A percentile compares a stretch with the other conserved stretches of the same genome.
Evolutionary conservation across 108 stramenopile genomes (phyloP).

Genomic region (Nannochloropsis salina): DNA sequence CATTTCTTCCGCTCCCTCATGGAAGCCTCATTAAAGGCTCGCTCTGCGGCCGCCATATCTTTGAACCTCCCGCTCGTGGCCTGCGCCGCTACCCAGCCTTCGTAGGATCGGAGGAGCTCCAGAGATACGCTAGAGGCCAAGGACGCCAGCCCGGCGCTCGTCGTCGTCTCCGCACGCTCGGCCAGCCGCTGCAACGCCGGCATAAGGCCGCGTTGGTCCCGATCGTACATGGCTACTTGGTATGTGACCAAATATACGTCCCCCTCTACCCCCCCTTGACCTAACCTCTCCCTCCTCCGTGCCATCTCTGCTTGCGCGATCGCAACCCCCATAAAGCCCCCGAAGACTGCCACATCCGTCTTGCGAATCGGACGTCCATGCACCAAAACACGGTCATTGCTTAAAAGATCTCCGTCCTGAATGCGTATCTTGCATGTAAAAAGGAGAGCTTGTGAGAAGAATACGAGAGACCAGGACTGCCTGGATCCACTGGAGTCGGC

Average conservation of each 20-base stretch:
- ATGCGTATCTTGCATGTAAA: not conserved
- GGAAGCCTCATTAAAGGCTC: not conserved
- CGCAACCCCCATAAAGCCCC: not conserved
- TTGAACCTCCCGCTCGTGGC: not conserved
- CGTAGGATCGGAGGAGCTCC: not conserved
- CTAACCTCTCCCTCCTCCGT: not conserved
- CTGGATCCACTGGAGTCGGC: no score
- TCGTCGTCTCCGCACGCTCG: not conserved
- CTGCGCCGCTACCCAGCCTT: not conserved
- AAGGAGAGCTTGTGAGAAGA: no score
- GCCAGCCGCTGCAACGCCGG: constrained; percentile 10
- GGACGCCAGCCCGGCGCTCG: not conserved
- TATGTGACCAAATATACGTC: constrained; percentile 4
- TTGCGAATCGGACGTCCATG: not conserved
- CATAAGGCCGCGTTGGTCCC: not conserved
- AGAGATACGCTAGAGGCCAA: constrained; percentile 10
- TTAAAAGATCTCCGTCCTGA: not conserved
- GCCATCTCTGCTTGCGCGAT: not conserved
- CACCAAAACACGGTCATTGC: not conserved
- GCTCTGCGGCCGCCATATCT: constrained; percentile 8
- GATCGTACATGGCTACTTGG: not conserved
- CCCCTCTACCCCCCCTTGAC: not conserved
- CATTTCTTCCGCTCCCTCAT: constrained; percentile 8
- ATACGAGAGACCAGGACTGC: no score
- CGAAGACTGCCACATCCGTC: not conserved